Evolutionary conservation across 805 yeast genomes (phyloP).

Genomic region (Candida adriatica): DNA sequence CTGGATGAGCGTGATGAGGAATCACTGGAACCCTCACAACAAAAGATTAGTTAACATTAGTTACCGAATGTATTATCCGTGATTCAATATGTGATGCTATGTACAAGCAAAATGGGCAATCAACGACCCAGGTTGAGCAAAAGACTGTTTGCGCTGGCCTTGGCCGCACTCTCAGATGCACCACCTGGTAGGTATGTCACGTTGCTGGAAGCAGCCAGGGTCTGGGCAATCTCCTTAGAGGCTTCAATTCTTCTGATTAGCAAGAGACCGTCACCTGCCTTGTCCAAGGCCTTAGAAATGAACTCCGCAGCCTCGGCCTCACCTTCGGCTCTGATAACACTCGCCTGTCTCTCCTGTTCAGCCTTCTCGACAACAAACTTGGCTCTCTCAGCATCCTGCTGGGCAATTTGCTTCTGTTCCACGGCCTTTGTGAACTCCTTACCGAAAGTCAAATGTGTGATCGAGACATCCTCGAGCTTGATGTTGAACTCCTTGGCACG

Average conservation of each 20-base stretch:
- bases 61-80: too few species aligned
- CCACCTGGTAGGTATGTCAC: constrained; percentile 79
- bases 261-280: constrained; percentile 93
- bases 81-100: too few species aligned
- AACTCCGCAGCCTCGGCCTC: constrained; percentile 98
- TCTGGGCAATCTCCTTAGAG: constrained; percentile 87
- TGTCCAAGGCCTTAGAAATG: constrained; percentile 84
- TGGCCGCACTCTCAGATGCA: constrained; percentile 27
- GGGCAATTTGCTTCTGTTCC: constrained; percentile 98
- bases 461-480: constrained; percentile 91
- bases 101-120: constrained; percentile 1
- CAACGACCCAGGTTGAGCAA: constrained; percentile 67
- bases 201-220: constrained; percentile 76
- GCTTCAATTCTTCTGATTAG: constrained; percentile 95
- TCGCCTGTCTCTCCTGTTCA: constrained; percentile 94
- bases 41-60: too few species aligned
- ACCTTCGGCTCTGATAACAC: constrained; percentile 96
- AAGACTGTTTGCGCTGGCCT: constrained; percentile 40
- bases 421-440: constrained; percentile 96
- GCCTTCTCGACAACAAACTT: constrained; percentile 90
- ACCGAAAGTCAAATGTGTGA: constrained; percentile 97
- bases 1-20: too few species aligned
- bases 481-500: constrained; percentile 89
- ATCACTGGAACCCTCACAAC: neutral
- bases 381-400: constrained; percentile 98